phyloP scores from a whole-genome alignment of 73 alveolate species.

The Uronychia setigera region DNA sequence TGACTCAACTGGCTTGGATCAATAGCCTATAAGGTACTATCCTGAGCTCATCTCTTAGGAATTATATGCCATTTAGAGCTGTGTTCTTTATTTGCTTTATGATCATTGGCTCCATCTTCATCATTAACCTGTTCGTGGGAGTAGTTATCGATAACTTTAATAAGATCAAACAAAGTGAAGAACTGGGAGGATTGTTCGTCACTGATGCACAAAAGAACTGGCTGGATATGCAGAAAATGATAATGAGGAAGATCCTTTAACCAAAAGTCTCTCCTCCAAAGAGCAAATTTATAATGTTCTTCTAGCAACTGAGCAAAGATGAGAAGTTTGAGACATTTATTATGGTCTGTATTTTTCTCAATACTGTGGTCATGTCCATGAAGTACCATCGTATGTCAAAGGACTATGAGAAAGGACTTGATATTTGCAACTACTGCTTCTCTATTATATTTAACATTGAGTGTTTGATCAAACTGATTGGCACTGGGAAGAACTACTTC shows the following conservation, averaged over 20 bases:
- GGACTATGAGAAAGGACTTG: not conserved
- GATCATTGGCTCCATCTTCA: slow-evolving; percentile 24
- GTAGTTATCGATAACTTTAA: slow-evolving; percentile 26
- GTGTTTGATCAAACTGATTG: slow-evolving; percentile 61
- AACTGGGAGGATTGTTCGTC: slow-evolving; percentile 24
- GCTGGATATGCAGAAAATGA: slow-evolving; percentile 14
- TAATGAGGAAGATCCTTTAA: not conserved
- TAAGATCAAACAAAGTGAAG: slow-evolving; percentile 35
- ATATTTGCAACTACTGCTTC: slow-evolving; percentile 14
- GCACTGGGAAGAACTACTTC: slow-evolving; percentile 47
- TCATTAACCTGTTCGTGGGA: slow-evolving; percentile 25
- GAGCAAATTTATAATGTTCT: not conserved
- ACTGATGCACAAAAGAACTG: slow-evolving; percentile 6
- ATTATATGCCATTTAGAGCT: not conserved
- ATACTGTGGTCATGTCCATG: slow-evolving; percentile 26
- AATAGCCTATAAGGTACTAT: slow-evolving; percentile 11
- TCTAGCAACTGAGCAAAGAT: not conserved
- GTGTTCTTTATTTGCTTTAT: slow-evolving; percentile 15
- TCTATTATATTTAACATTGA: slow-evolving; percentile 59
- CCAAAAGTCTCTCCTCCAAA: not conserved
- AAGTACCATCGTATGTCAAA: not conserved
- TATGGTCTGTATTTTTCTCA: slow-evolving; percentile 7
- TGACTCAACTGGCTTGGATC: slow-evolving; percentile 25
- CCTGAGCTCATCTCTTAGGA: not conserved
- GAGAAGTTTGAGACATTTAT: slow-evolving; percentile 5